Conservation (phyloP, 1,139 yeast genomes). For the Suhomyces bokatorum region DNA sequence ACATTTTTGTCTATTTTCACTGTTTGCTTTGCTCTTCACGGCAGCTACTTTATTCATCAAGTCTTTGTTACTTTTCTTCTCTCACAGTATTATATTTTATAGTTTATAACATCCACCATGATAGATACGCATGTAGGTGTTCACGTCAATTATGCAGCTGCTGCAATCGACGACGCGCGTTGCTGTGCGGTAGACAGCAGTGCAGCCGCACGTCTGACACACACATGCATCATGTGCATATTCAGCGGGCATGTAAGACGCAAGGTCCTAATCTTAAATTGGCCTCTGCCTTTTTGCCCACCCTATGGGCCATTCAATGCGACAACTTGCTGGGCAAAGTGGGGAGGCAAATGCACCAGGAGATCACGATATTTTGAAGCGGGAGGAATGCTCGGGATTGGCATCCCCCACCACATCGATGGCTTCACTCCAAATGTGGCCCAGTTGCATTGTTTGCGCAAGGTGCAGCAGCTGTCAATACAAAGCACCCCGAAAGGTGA, state of each 20-base stretch:
- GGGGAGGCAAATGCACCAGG: not conserved
- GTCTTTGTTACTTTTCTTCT: conserved; percentile 12
- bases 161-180: not conserved
- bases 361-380: not conserved
- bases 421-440: too few relatives aligned
- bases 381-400: not conserved
- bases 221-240: conserved; percentile 6
- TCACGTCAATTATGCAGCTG: not conserved
- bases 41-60: not conserved
- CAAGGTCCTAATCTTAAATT: conserved; percentile 2
- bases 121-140: not conserved
- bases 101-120: conserved; percentile 3
- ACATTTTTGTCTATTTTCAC: conserved; percentile 1
- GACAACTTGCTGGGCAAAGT: not conserved
- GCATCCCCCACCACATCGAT: too few relatives aligned
- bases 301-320: too few relatives aligned
- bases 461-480: not conserved
- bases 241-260: conserved; percentile 1
- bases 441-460: not conserved
- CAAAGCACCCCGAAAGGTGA: not conserved
- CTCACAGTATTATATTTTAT: conserved; percentile 11
- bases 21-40: conserved; percentile 4
- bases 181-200: not conserved
- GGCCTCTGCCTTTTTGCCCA: not conserved
- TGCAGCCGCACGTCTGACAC: conserved; percentile 7